Evolutionary conservation across 371 early-diverging fungal genomes (phyloP), one percentile per base, ranked within the genome.

Genomic region (Basidiobolus meristosporus): DNA sequence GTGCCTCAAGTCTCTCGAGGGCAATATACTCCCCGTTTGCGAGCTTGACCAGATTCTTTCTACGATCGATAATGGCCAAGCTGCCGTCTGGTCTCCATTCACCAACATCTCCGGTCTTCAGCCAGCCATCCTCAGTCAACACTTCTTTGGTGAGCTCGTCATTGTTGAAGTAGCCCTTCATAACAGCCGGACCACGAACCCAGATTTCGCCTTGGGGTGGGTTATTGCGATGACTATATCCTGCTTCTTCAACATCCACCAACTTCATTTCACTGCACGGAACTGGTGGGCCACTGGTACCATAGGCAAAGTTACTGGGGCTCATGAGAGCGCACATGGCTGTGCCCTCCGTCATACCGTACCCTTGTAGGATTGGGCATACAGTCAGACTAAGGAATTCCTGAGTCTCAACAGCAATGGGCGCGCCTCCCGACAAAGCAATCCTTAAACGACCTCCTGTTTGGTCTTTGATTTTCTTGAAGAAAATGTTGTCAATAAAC

Each of bases 1-100:
- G 66, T 3, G 88, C 74, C 60, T 99, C 99, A 28, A 99, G 62
- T 51, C 92, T 93, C 56, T 98, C 99, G 23, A 98, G 70, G n/a
- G n/a, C n/a, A n/a, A n/a, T n/a, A n/a, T n/a, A n/a, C n/a, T n/a
- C n/a, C n/a, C n/a, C n/a, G n/a, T 83, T 74, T 30, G 64, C 62
- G 19, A 73, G 45, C 54, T 99, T 97, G 63, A 97, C 76, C 31
- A 84, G 59, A 47, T 77, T 86, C 71, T 87, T 89, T 44, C 68
- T 73, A 46, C 90, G 68, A 54, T 89, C 90, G 51, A 87, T 84
- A 50, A 89, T 70, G 20, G 63, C 46, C 18, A 87, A 51, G 16
- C 65, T 58, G 17, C 86, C 86, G 43, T 81, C 70, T 2, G 61
- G 54, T 36, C 65, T 60, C 70, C 72, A 71, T 57, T 81, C 76